phyloP scores from a whole-genome alignment of 805 yeast genomes.

The Jamesozyma jinghongensis region DNA sequence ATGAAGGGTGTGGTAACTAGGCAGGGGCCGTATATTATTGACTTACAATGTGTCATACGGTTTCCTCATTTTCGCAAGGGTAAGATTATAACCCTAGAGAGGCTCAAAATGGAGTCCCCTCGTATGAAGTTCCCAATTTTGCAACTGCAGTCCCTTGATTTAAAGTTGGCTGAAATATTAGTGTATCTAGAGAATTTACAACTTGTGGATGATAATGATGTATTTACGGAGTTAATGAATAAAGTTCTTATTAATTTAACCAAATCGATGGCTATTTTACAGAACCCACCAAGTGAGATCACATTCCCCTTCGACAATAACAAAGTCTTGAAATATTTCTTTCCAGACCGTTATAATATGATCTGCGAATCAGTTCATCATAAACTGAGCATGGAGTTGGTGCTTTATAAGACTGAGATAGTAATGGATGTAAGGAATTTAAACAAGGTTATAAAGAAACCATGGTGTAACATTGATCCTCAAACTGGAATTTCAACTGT shows the following conservation, averaged over 20 bases:
- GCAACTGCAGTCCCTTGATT: constrained; percentile 30
- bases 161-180: constrained; percentile 13
- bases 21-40: constrained; percentile 43
- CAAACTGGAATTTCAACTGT: constrained; percentile 42
- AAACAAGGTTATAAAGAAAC: constrained; percentile 41
- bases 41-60: constrained; percentile 35
- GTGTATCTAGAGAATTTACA: constrained; percentile 36
- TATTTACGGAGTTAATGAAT: constrained; percentile 18
- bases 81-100: constrained; percentile 18
- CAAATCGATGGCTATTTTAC: constrained; percentile 26
- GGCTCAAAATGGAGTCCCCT: not conserved
- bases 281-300: constrained; percentile 44
- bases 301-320: constrained; percentile 51
- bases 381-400: constrained; percentile 45
- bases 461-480: constrained; percentile 52
- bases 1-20: constrained; percentile 20
- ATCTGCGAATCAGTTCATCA: constrained; percentile 29
- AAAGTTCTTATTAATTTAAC: constrained; percentile 15
- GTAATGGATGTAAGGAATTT: constrained; percentile 50
- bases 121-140: constrained; percentile 36
- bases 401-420: constrained; percentile 52
- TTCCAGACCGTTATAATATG: constrained; percentile 25
- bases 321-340: constrained; percentile 38
- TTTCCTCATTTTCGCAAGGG: constrained; percentile 35
- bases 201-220: constrained; percentile 32